Evolutionary conservation across 2,329 filamentous ascomycete species (phyloP).

Genomic region (Chaetoscypha palmicola): DNA sequence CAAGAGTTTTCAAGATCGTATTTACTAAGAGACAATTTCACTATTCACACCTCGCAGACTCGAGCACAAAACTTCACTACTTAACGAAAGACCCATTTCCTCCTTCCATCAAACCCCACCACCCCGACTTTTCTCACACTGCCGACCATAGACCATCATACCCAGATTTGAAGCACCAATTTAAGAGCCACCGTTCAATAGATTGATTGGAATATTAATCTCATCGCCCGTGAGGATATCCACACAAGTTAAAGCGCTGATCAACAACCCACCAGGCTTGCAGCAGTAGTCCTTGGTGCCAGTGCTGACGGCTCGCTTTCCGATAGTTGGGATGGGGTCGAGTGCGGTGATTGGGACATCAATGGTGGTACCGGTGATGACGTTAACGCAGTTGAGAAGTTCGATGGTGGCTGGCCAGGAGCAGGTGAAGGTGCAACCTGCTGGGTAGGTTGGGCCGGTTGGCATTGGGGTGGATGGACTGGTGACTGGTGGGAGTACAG

Average conservation of each 20-base stretch:
- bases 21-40: too few relatives aligned
- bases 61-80: too few relatives aligned
- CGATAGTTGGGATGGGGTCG: not conserved
- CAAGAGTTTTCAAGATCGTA: too few relatives aligned
- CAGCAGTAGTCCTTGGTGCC: conserved; percentile 4
- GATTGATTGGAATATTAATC: not conserved
- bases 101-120: too few relatives aligned
- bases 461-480: not conserved
- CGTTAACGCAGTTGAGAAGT: conserved; percentile 3
- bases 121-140: too few relatives aligned
- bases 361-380: not conserved
- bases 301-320: not conserved
- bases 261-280: not conserved
- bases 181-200: not conserved
- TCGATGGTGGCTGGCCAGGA: not conserved
- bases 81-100: too few relatives aligned
- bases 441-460: not conserved
- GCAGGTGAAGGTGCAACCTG: conserved; percentile 1
- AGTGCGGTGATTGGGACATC: conserved; percentile 1
- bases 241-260: conserved; percentile 3
- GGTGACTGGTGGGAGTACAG: not conserved
- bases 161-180: too few relatives aligned
- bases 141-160: too few relatives aligned
- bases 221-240: not conserved
- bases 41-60: too few relatives aligned